Percentiles rank a stretch among this genome's conserved stretches.
Conservation (phyloP, 192 early-diverging fungal species). For the Mortierella antarctica region DNA sequence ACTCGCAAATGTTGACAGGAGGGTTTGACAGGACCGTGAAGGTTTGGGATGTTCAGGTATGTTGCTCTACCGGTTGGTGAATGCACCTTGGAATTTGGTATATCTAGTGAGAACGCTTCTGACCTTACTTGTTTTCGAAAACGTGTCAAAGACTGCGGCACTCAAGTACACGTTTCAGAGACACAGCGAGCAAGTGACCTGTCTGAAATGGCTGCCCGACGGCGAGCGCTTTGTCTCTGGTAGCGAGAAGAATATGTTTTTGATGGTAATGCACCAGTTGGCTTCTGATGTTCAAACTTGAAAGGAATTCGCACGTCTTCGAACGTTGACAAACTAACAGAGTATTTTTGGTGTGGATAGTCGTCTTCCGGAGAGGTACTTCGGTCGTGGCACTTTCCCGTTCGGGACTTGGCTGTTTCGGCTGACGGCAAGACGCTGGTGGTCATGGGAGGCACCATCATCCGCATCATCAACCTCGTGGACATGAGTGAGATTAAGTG, state of each 20-base stretch:
- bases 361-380: conserved; percentile 63
- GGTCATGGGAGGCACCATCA: conserved; percentile 32
- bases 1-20: conserved; percentile 77
- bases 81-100: not conserved
- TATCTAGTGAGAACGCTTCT: not conserved
- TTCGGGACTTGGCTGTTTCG: conserved; percentile 70
- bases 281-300: not conserved
- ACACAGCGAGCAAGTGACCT: conserved; percentile 83
- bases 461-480: conserved; percentile 40
- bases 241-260: conserved; percentile 79
- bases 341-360: not conserved
- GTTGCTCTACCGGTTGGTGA: not conserved
- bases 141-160: conserved; percentile 63
- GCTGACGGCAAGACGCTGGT: conserved; percentile 72
- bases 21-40: conserved; percentile 84
- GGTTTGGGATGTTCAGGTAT: conserved; percentile 83
- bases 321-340: not conserved
- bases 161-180: conserved; percentile 67
- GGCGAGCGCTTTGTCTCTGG: conserved; percentile 87
- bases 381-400: conserved; percentile 64
- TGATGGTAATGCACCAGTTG: conserved; percentile 69
- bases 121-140: not conserved
- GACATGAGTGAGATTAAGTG: conserved; percentile 40
- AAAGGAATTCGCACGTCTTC: conserved; percentile 26
- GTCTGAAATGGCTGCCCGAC: conserved; percentile 92